A percentile compares a stretch with the other conserved stretches of the same genome.
These are phyloP conservation scores for Pleodorina starrii DNA, from an alignment of 139 green algal genomes.

Conservation along the genomic window DNA sequence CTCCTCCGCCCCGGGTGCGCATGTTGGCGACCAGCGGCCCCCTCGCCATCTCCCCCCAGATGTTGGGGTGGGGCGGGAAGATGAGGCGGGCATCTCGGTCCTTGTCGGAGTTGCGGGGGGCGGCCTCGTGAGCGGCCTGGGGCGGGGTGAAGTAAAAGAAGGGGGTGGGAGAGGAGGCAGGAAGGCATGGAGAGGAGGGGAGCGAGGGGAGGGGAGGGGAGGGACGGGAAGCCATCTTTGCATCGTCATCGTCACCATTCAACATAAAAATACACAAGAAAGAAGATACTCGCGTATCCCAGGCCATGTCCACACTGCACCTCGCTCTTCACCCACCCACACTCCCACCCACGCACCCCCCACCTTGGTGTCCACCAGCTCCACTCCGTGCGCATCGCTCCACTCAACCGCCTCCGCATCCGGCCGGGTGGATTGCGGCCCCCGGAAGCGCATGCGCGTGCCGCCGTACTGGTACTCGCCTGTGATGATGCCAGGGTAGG, in stretches of 20 bases:
- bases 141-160: no score
- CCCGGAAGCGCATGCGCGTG: slow-evolving; percentile 29
- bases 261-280: no score
- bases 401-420: neutral
- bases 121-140: slow-evolving; percentile 29
- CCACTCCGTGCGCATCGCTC: slow-evolving; percentile 30
- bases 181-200: no score
- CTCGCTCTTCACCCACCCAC: no score
- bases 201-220: no score
- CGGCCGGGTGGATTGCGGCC: neutral
- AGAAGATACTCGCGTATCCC: no score
- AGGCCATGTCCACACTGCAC: no score
- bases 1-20: slow-evolving; percentile 1
- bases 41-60: slow-evolving; percentile 21
- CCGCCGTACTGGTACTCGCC: slow-evolving; percentile 37
- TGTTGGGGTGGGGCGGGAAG: slow-evolving; percentile 14
- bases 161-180: no score
- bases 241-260: no score
- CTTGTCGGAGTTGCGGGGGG: slow-evolving; percentile 37
- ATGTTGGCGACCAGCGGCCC: neutral
- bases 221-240: no score
- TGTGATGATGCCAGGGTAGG: no score
- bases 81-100: slow-evolving; percentile 10
- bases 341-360: no score
- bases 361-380: slow-evolving; percentile 38